These are phyloP conservation scores for Sequoia sempervirens DNA, from an alignment of 75 land plant genomes.

Conservation along the genomic window DNA sequence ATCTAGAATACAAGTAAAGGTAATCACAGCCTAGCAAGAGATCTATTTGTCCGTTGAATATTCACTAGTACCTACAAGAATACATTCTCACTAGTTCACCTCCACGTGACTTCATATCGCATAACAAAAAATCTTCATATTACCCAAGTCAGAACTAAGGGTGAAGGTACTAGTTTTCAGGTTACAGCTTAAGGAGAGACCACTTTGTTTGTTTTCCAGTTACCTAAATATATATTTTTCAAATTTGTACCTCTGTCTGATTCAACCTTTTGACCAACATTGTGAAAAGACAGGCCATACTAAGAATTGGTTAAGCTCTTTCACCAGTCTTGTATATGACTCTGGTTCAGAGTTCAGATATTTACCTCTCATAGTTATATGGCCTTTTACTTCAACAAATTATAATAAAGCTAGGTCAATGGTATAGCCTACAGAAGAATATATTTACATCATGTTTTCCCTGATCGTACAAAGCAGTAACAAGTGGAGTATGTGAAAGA, in stretches of 20 bases:
- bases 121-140: too few relatives aligned
- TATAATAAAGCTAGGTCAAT: not conserved
- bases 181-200: not conserved
- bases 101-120: too few relatives aligned
- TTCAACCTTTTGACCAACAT: not conserved
- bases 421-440: not conserved
- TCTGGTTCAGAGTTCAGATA: not conserved
- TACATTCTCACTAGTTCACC: too few relatives aligned
- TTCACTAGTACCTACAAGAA: too few relatives aligned
- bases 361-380: too few relatives aligned
- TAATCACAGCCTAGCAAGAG: not conserved
- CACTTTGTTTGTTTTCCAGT: not conserved
- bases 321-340: not conserved
- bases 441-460: too few relatives aligned
- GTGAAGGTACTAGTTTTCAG: not conserved
- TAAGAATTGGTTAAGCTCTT: not conserved
- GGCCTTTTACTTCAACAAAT: not conserved
- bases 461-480: not conserved
- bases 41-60: not conserved
- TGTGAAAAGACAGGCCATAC: not conserved
- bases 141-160: too few relatives aligned
- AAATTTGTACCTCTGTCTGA: not conserved
- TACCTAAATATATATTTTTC: not conserved
- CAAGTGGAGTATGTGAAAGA: too few relatives aligned
- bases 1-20: too few relatives aligned